Base-by-base conservation (phyloP, 192 early-diverging fungal genomes). In the Podila horticola region DNA sequence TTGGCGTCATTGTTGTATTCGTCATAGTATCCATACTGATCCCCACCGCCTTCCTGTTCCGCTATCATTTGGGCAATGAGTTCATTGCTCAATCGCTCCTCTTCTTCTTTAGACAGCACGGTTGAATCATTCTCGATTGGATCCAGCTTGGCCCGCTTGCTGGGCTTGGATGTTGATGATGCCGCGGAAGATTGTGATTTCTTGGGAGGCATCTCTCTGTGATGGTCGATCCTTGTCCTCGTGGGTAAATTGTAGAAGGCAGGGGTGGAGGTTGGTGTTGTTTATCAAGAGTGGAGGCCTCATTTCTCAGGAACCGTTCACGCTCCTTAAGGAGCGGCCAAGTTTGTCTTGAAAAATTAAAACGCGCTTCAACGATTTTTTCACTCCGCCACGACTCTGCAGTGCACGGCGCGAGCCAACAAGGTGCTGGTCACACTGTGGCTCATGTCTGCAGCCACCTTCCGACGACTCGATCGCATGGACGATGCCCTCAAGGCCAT, bases 1-100 rank as follows among this genome's bases (percentile, higher is more conserved):
- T 67, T 74, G 26, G 86, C 71, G 48, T 91, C 88, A 41, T 83
- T 88, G 45, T 83, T 74, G 75, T 92, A 93, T 73, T 92, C 88
- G 17, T 83, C 83, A 67, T 91, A 90, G 33, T 89, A 88, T 26
- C 84, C 85, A 48, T 81, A 67, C 20, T 72, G 81, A 67, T 88
- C 86, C 13, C 70, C 85, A 64, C 85, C 87, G 20, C 82, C 84
- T 62, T 95, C 93, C 70, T 95, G 86, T 10, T 36, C 34, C 19
- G 93, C 92, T 26, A 95, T 74, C 72, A 95, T 74, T 72, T 93
- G 88, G 55, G 93, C 93, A 75, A 95, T 95, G n/a, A 91, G 81
- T 5, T 93, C 94, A 45, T 90, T 91, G 75, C 92, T 93, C 87
- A 94, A 87, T 64, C 89, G 92, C 64, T 93, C 94, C 74, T 95